Conservation (phyloP, 345 rosid species). For the Dovyalis caffra region DNA sequence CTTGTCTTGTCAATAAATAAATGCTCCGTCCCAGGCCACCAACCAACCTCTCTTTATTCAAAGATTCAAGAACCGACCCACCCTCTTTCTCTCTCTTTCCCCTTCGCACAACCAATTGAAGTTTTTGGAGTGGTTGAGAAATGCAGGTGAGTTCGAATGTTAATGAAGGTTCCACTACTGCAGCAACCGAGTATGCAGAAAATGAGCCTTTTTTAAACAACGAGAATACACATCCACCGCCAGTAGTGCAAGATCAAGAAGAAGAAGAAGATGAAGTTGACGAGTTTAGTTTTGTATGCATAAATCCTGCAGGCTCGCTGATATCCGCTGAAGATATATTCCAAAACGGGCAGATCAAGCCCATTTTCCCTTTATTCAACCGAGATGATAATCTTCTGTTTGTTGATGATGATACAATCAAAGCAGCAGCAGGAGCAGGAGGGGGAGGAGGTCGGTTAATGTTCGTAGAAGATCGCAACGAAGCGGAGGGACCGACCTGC, state of each 20-base stretch:
- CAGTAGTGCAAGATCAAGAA: conserved; percentile 3
- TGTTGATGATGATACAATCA: not conserved
- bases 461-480: conserved; percentile 16
- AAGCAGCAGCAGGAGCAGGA: no score
- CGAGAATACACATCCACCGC: not conserved
- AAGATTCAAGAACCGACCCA: no score
- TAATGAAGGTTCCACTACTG: not conserved
- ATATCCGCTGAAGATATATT: conserved; percentile 45
- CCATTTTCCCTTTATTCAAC: conserved; percentile 44
- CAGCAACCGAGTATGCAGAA: no score
- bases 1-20: no score
- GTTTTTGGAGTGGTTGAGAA: not conserved
- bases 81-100: not conserved
- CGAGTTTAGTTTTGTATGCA: conserved; percentile 44
- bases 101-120: not conserved
- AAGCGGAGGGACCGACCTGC: conserved; percentile 40
- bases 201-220: not conserved
- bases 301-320: conserved; percentile 32
- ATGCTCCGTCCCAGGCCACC: no score
- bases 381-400: conserved; percentile 25
- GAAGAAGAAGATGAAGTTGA: conserved; percentile 30
- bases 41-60: no score
- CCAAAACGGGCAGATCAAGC: conserved; percentile 48
- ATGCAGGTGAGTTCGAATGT: conserved; percentile 9
- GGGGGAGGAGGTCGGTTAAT: no score